Percentiles rank a stretch among this genome's conserved stretches.
phyloP scores from a whole-genome alignment of 139 green algal species.

The Edaphochlamys debaryana region DNA sequence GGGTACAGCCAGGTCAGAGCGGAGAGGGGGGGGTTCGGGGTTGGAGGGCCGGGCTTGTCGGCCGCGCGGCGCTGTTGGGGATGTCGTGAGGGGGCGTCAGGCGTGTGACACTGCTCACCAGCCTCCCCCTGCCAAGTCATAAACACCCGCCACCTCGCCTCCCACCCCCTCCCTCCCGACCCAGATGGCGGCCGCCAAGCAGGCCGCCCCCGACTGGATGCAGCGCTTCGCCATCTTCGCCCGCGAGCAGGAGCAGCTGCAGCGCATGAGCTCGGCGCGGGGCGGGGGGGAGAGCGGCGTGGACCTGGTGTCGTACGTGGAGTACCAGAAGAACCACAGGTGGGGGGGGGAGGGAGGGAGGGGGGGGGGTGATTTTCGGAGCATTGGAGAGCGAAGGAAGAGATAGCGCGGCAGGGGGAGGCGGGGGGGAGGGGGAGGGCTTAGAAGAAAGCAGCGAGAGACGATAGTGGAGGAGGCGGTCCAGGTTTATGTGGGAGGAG shows the following conservation, averaged over 20 bases:
- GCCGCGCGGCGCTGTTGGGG: no score
- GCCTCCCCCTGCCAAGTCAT: no score
- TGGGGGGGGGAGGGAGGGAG: constrained; percentile 1
- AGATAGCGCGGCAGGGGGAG: no score
- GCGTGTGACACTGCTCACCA: no score
- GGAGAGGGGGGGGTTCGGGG: background rate
- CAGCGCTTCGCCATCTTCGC: constrained; percentile 60
- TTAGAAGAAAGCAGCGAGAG: no score
- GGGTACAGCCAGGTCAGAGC: no score
- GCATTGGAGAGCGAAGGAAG: no score
- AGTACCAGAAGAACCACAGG: constrained; percentile 64
- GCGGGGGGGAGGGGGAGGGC: no score
- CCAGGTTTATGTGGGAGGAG: background rate
- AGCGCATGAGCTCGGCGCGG: constrained; percentile 28
- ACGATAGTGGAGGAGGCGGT: background rate
- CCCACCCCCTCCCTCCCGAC: background rate
- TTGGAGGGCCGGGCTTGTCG: no score
- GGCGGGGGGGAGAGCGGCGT: constrained; percentile 36
- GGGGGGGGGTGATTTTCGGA: no score
- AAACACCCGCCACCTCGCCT: background rate
- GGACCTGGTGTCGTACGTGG: constrained; percentile 65
- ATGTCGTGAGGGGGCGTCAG: no score
- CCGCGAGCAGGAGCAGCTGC: constrained; percentile 44
- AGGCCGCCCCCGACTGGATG: constrained; percentile 38
- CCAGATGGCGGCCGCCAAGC: constrained; percentile 38